phyloP scores from a whole-genome alignment of 192 early-diverging fungal genomes.

The Coemansia asiatica region DNA sequence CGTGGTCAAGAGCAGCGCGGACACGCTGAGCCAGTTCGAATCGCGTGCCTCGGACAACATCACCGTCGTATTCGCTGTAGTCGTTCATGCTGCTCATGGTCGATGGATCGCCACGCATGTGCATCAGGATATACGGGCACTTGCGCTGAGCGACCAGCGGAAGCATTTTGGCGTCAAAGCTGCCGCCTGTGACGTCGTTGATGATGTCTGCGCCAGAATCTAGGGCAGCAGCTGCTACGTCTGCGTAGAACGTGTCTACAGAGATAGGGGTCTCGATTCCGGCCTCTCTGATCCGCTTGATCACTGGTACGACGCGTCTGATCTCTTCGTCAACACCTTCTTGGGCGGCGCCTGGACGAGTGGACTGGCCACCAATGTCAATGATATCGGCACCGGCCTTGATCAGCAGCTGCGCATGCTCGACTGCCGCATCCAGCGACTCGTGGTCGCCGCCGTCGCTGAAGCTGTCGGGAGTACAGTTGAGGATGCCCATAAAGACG shows the following conservation, averaged over 20 bases:
- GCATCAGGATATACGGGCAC: conserved; percentile 92
- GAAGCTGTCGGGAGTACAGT: conserved; percentile 96
- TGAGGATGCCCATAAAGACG: conserved; percentile 93
- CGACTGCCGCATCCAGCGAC: conserved; percentile 64
- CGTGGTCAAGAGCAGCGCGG: conserved; percentile 68
- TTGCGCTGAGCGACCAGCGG: conserved; percentile 71
- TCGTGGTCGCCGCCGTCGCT: conserved; percentile 84
- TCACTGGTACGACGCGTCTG: conserved; percentile 82
- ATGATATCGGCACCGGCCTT: conserved; percentile 84
- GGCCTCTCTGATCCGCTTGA: conserved; percentile 67
- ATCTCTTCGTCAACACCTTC: conserved; percentile 76
- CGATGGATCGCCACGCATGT: conserved; percentile 92
- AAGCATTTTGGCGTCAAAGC: conserved; percentile 76
- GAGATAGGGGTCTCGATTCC: conserved; percentile 73
- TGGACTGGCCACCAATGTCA: conserved; percentile 95
- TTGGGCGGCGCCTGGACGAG: conserved; percentile 80
- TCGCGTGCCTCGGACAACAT: conserved; percentile 71
- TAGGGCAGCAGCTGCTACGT: conserved; percentile 84
- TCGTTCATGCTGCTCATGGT: conserved; percentile 79
- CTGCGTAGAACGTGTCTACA: conserved; percentile 87
- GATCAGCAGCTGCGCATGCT: conserved; percentile 67
- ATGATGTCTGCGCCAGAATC: conserved; percentile 88
- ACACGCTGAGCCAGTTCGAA: conserved; percentile 68
- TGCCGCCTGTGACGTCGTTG: conserved; percentile 94
- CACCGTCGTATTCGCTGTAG: conserved; percentile 68